Conservation (phyloP, 768 basidiomycete genomes). For the Trametes coccinea region DNA sequence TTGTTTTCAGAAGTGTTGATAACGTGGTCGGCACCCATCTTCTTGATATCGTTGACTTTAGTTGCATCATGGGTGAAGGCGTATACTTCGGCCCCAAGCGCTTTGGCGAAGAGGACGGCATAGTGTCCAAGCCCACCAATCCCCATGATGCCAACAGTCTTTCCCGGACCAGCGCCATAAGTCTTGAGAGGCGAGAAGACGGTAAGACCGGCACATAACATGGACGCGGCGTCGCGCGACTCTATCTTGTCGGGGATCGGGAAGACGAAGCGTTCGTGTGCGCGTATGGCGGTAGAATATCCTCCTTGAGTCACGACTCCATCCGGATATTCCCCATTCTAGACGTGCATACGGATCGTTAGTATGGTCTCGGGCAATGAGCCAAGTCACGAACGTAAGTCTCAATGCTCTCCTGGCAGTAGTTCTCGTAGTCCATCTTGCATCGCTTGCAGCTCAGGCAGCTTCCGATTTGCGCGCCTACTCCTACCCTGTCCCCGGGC, state of each 20-base stretch:
- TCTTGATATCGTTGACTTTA: slow-evolving; percentile 56
- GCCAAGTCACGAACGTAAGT: slow-evolving; percentile 36
- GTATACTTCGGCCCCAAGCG: slow-evolving; percentile 57
- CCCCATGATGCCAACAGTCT: slow-evolving; percentile 64
- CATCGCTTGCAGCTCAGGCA: slow-evolving; percentile 52
- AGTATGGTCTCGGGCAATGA: background rate
- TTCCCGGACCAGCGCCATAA: slow-evolving; percentile 57
- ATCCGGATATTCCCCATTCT: slow-evolving; percentile 41
- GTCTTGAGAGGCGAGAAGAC: slow-evolving; percentile 59
- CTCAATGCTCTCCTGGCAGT: slow-evolving; percentile 47
- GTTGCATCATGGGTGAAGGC: slow-evolving; percentile 55
- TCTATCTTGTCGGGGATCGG: slow-evolving; percentile 55
- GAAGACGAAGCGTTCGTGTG: slow-evolving; percentile 56
- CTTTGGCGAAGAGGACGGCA: slow-evolving; percentile 47
- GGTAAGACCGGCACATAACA: slow-evolving; percentile 66
- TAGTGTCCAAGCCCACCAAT: slow-evolving; percentile 57
- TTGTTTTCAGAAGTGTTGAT: slow-evolving; percentile 41
- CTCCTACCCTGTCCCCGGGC: slow-evolving; percentile 57
- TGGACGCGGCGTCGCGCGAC: slow-evolving; percentile 56
- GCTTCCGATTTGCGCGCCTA: slow-evolving; percentile 51
- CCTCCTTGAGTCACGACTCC: slow-evolving; percentile 44
- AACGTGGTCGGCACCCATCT: slow-evolving; percentile 57
- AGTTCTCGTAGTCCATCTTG: slow-evolving; percentile 54
- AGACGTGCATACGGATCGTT: too few relatives aligned
- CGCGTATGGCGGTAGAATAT: slow-evolving; percentile 48